These are phyloP conservation scores for Aspergillus niger DNA, from an alignment of 2,329 filamentous ascomycete species.

Conservation along the genomic window DNA sequence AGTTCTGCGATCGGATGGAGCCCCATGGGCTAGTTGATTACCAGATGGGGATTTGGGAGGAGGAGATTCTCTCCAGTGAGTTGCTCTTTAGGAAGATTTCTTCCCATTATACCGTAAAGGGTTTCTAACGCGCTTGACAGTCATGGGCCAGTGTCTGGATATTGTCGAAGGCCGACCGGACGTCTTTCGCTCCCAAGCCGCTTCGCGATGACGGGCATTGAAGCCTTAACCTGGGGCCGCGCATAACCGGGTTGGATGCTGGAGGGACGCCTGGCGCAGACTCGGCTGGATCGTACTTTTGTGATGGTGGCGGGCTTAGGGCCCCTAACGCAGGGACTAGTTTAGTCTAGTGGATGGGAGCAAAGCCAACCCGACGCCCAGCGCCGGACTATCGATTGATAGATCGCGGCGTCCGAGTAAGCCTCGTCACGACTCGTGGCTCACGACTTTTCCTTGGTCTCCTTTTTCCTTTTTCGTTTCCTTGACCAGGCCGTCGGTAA, in stretches of 20 bases:
- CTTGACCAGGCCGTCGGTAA: neutral
- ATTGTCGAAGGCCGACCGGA: constrained; percentile 48
- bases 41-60: constrained; percentile 94
- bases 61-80: constrained; percentile 82
- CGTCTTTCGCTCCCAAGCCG: constrained; percentile 23
- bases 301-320: neutral
- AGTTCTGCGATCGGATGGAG: constrained; percentile 83
- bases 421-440: neutral
- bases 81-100: constrained; percentile 21
- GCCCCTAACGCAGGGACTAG: constrained; percentile 17
- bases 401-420: constrained; percentile 1
- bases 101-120: neutral
- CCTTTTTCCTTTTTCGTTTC: neutral
- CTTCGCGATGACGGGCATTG: constrained; percentile 28
- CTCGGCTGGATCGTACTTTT: constrained; percentile 14
- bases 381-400: constrained; percentile 21
- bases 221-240: constrained; percentile 1
- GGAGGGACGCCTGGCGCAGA: neutral
- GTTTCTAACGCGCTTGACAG: constrained; percentile 33
- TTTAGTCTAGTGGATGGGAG: constrained; percentile 15
- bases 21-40: constrained; percentile 95
- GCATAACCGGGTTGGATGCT: neutral
- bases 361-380: neutral
- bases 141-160: constrained; percentile 57
- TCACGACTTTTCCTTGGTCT: neutral